These are phyloP conservation scores for Drechslerella dactyloides DNA, from an alignment of 2,329 filamentous ascomycete genomes.

Conservation along the genomic window DNA sequence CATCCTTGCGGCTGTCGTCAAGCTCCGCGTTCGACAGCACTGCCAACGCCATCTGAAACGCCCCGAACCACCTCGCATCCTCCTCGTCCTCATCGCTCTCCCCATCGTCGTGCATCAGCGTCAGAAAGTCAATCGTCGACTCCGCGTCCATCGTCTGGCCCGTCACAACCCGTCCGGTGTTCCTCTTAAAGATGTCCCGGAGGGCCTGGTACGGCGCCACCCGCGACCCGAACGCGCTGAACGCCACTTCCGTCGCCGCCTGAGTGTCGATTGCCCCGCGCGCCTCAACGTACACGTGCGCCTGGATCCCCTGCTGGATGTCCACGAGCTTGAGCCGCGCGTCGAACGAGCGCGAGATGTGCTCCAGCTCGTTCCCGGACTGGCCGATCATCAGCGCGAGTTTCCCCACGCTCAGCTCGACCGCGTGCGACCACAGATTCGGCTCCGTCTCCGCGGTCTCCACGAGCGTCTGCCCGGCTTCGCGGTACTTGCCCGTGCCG, in stretches of 20 bases:
- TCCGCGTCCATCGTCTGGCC: slow-evolving; percentile 73
- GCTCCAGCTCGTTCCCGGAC: slow-evolving; percentile 58
- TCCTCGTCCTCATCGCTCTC: slow-evolving; percentile 19
- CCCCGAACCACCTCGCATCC: slow-evolving; percentile 59
- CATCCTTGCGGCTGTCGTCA: slow-evolving; percentile 66
- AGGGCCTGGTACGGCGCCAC: slow-evolving; percentile 31
- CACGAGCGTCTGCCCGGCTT: slow-evolving; percentile 74
- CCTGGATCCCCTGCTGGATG: slow-evolving; percentile 79
- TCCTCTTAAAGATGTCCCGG: slow-evolving; percentile 72
- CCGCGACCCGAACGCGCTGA: slow-evolving; percentile 66
- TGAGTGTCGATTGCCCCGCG: slow-evolving; percentile 77
- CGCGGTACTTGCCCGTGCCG: slow-evolving; percentile 74
- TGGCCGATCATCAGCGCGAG: slow-evolving; percentile 65
- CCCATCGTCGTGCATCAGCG: slow-evolving; percentile 70
- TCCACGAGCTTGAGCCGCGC: slow-evolving; percentile 71
- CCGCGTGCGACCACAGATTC: slow-evolving; percentile 89
- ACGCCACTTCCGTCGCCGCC: slow-evolving; percentile 76
- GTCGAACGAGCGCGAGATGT: slow-evolving; percentile 65
- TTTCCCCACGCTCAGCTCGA: slow-evolving; percentile 88
- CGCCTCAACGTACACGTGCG: slow-evolving; percentile 72
- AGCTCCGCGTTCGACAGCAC: slow-evolving; percentile 65
- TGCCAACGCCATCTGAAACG: slow-evolving; percentile 77
- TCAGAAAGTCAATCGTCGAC: slow-evolving; percentile 76
- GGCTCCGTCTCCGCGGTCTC: slow-evolving; percentile 75
- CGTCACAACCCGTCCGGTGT: slow-evolving; percentile 72